Conservation (phyloP, 768 basidiomycete genomes). For the Guyanaporus albipodus region DNA sequence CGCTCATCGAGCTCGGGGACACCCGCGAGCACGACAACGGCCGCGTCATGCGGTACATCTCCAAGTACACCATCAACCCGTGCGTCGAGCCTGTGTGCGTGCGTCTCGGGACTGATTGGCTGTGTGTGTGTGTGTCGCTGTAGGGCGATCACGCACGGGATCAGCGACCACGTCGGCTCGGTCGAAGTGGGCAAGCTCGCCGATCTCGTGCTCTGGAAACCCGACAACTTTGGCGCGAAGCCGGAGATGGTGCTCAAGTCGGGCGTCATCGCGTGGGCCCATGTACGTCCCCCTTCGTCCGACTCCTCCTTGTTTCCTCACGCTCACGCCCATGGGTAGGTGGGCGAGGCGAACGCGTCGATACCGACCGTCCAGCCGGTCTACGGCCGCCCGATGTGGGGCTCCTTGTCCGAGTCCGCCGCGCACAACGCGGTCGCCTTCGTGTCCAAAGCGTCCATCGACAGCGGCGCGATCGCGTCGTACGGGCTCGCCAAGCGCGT, state of each 20-base stretch:
- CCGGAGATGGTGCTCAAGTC: constrained; percentile 89
- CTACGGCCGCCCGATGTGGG: constrained; percentile 92
- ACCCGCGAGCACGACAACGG: constrained; percentile 57
- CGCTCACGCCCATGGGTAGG: constrained; percentile 31
- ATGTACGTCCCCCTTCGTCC: constrained; percentile 44
- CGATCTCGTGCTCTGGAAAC: constrained; percentile 94
- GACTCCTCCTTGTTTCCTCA: no score
- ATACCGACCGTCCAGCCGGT: constrained; percentile 95
- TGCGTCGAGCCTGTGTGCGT: no score
- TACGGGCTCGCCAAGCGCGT: constrained; percentile 71
- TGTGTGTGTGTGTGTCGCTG: no score
- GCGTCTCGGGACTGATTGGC: no score
- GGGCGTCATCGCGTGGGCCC: constrained; percentile 88
- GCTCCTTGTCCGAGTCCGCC: constrained; percentile 68
- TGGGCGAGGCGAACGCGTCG: constrained; percentile 96
- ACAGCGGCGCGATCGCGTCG: constrained; percentile 50
- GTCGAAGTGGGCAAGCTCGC: constrained; percentile 80
- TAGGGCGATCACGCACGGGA: constrained; percentile 89
- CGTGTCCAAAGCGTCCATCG: constrained; percentile 72
- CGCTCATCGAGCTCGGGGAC: constrained; percentile 58
- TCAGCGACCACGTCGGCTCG: constrained; percentile 82
- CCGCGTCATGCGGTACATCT: constrained; percentile 90
- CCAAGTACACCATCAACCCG: constrained; percentile 98
- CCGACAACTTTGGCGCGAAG: constrained; percentile 87
- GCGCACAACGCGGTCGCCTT: constrained; percentile 84